Evolutionary conservation across 1,284 basidiomycete genomes (phyloP), one percentile per base, ranked within the genome.

Genomic region (Apiotrichum akiyoshidainum): DNA sequence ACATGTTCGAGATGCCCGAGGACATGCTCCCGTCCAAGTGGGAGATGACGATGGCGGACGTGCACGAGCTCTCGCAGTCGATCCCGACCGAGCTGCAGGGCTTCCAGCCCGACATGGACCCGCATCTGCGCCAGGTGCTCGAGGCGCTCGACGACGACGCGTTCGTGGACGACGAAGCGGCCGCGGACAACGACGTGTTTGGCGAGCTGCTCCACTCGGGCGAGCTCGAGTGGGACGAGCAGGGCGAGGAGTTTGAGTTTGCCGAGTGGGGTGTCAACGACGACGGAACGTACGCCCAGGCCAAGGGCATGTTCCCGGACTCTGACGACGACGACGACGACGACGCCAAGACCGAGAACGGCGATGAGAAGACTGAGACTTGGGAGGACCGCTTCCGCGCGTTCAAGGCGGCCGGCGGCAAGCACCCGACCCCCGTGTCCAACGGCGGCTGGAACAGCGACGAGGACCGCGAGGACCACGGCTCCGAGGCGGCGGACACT

Each of bases 101-200:
- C 1, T 87, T 99, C 62, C 89, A 92, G 72, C 96, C 93, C 1
- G 92, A 97, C 70, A 92, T 99, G 89, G 90, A 99, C 75, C 92
- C 92, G 6, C 92, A 95, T 78, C 81, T 99, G 39, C 84, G 96
- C 17, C 95, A 99, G 75, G 86, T 86, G 0, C 81, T 99, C 35
- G 94, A 98, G 69, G 96, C 96, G 5, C 81, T 99, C 19, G 95
- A 99, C 57, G 94, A 99, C 72, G 92, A 98, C 61, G 94, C 89
- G 5, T 98, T 93, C 68, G 87, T 95, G 13, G 83, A 80, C 12
- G 73, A 86, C 6, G 85, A 84, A 34, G 88, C 88, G 8, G 78
- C 78, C 52, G 77, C 73, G 64, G 87, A 92, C 16, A 68, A 67
- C 21, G 69, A 68, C 22, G 73, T 70, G 65, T 76, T 77, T 54